Evolutionary conservation across 305 asterid species (phyloP), one percentile per base, ranked within the genome.

Genomic region (Euphrasia arctica): DNA sequence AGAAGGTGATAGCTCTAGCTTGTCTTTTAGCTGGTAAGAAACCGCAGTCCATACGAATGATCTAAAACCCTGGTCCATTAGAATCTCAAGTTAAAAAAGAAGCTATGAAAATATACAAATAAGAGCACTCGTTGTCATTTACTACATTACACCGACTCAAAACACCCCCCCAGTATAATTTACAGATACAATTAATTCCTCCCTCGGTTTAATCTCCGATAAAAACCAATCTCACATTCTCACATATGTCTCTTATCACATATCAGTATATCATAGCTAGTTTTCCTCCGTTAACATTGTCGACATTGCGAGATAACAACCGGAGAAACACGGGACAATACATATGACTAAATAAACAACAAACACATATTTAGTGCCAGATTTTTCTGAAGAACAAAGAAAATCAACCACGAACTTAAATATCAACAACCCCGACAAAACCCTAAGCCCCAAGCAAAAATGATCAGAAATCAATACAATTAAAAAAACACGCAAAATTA

Each of bases 21-120:
- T 79, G 83, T 91, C 98, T 85, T 91, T 91, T 70, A 91, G 81
- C 80, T 83, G 95, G 79, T 91, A 91, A 12, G 96, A 88, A 67
- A 91, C 96, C 28, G 96, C 95, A 60, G 96, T 91, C 98, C 98
- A 91, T 28, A 89, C 98, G 63, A 88, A 91, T 62, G 98, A 91
- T 78, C 98, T 89, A 76, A 91, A 91, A 18, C 98, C 98, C 98
- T 91, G 89, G 65, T 81, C 65, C 70, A 73, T 77, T 14, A 58
- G 55, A 79, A 79, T 51, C 48, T 71, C 10, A 36, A 5, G 8
- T 36, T n/a, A n/a, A 12, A 54, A 9, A 55, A 58, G 48, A 62
- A 54, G 47, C 62, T 34, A 63, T 47, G 48, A 60, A 50, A 47
- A 31, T 66, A 58, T 69, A 69, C 64, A 54, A 55, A 4, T 57